phyloP scores from a whole-genome alignment of 176 grass and related monocot genomes.

The Saccharum officinarum region DNA sequence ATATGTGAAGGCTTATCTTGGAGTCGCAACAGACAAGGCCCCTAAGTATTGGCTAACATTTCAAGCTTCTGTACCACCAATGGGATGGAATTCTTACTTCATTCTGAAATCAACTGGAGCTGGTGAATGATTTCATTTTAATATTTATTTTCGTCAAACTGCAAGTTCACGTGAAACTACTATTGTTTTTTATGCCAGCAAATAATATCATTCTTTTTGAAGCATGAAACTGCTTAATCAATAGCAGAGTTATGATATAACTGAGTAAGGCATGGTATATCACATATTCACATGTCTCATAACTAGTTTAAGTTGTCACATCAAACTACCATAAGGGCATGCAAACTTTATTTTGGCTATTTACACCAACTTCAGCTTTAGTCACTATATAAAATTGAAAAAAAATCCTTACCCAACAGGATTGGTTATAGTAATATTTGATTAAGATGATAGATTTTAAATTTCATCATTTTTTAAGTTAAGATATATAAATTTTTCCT shows the following conservation, averaged over 20 bases:
- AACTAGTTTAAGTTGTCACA: not conserved
- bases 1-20: conserved; percentile 85
- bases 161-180: not conserved
- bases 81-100: conserved; percentile 90
- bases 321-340: not conserved
- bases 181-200: not conserved
- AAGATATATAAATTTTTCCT: not conserved
- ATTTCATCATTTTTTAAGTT: no score
- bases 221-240: not conserved
- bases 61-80: conserved; percentile 73
- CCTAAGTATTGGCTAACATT: conserved; percentile 91
- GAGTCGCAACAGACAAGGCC: conserved; percentile 46
- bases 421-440: not conserved
- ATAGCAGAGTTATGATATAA: not conserved
- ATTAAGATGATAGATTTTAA: not conserved
- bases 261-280: no score
- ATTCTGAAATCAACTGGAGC: conserved; percentile 44
- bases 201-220: not conserved
- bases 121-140: conserved; percentile 43
- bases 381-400: not conserved
- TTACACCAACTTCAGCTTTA: not conserved
- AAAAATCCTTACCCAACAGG: not conserved
- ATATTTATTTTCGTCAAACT: not conserved
- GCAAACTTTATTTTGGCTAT: not conserved
- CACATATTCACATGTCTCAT: no score